Conservation (phyloP, 75 land plant species). For the Gnetum montanum region DNA sequence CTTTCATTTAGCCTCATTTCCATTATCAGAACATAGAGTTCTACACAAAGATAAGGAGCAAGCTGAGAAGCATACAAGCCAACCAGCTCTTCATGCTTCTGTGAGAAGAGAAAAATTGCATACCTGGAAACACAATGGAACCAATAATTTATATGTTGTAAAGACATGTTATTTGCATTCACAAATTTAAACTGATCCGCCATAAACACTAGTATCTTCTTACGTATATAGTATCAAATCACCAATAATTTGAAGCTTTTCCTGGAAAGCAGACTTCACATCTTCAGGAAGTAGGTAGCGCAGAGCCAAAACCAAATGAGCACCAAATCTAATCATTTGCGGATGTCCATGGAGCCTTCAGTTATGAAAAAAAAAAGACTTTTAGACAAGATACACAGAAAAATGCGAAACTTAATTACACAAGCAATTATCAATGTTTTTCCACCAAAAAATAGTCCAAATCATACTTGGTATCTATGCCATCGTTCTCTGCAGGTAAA, state of each 20-base stretch:
- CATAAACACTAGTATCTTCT: too few species aligned
- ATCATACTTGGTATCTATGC: constrained; percentile 30
- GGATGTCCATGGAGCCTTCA: constrained; percentile 90
- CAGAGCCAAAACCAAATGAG: constrained; percentile 89
- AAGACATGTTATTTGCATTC: too few species aligned
- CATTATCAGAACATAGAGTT: constrained; percentile 95
- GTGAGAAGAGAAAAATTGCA: constrained; percentile 82
- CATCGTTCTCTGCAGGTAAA: constrained; percentile 62
- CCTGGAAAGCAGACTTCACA: constrained; percentile 51
- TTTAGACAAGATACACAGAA: not conserved
- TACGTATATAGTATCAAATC: constrained; percentile 83
- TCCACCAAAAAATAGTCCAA: not conserved
- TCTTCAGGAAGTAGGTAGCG: constrained; percentile 64
- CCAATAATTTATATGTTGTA: too few species aligned
- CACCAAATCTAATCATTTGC: constrained; percentile 92
- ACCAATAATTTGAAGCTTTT: constrained; percentile 69
- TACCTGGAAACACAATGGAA: constrained; percentile 48
- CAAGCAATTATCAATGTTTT: not conserved
- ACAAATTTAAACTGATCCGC: too few species aligned
- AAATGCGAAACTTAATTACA: not conserved
- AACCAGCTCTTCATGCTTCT: constrained; percentile 83
- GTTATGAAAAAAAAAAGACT: constrained; percentile 5
- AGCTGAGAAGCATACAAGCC: constrained; percentile 96
- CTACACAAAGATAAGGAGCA: constrained; percentile 82
- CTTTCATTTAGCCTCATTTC: constrained; percentile 85